Evolutionary conservation across 768 basidiomycete species (phyloP).

Genomic region (Mycena crocata): DNA sequence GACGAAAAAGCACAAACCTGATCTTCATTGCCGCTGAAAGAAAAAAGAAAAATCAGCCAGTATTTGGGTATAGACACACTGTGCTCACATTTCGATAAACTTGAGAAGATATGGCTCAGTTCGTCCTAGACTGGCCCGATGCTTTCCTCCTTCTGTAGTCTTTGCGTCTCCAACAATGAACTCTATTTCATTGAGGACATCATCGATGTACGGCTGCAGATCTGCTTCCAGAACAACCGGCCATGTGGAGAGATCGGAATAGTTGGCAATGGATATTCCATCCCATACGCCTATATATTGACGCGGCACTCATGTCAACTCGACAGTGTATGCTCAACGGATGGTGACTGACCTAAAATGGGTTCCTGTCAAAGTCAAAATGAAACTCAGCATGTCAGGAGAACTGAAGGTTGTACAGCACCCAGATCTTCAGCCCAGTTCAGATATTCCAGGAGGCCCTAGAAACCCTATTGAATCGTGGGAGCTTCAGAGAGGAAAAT

Average conservation of each 20-base stretch:
- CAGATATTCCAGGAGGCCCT: conserved; percentile 56
- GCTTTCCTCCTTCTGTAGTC: conserved; percentile 51
- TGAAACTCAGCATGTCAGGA: background rate
- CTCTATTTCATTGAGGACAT: conserved; percentile 57
- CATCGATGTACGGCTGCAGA: conserved; percentile 30
- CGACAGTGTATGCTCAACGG: background rate
- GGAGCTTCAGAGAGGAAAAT: background rate
- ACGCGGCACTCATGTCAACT: background rate
- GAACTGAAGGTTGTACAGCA: conserved; percentile 37
- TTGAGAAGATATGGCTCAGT: conserved; percentile 61
- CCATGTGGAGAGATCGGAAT: conserved; percentile 51
- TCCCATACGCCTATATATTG: conserved; percentile 44
- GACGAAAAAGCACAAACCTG: conserved; percentile 27
- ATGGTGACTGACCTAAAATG: conserved; percentile 41
- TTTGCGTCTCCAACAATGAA: conserved; percentile 64
- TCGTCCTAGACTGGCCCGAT: conserved; percentile 66
- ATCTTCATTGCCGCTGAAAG: conserved; percentile 47
- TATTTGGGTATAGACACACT: background rate
- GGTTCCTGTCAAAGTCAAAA: conserved; percentile 37
- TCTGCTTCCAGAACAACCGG: conserved; percentile 47
- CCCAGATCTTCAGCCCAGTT: conserved; percentile 55
- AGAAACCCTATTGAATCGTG: background rate
- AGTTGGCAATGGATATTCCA: conserved; percentile 45
- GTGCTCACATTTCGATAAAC: conserved; percentile 61
- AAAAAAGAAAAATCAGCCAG: background rate